These are phyloP conservation scores for Blastomyces parvus DNA, from an alignment of 2,329 filamentous ascomycete genomes.

Conservation along the genomic window DNA sequence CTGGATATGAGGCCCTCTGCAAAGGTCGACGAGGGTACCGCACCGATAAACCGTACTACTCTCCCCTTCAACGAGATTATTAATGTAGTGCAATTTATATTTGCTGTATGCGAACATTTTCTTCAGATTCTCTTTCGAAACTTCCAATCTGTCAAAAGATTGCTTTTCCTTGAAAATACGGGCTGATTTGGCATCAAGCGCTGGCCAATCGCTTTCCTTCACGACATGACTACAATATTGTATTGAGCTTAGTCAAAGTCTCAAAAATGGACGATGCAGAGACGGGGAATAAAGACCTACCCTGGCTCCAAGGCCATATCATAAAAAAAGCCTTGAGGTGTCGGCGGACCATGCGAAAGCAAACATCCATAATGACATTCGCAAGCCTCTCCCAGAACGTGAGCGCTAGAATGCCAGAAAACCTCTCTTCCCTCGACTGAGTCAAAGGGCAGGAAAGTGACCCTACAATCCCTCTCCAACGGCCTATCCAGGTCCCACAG, in stretches of 20 bases:
- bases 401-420: constrained; percentile 95
- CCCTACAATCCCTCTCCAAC: constrained; percentile 74
- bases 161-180: constrained; percentile 95
- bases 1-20: constrained; percentile 87
- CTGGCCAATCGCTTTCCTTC: constrained; percentile 68
- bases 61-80: constrained; percentile 84
- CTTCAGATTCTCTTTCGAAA: constrained; percentile 82
- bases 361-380: constrained; percentile 86
- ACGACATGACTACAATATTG: constrained; percentile 47
- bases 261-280: not conserved
- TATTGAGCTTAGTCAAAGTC: constrained; percentile 16
- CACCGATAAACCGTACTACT: constrained; percentile 91
- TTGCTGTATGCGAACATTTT: constrained; percentile 98
- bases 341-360: constrained; percentile 86
- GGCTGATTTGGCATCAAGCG: constrained; percentile 67
- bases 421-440: constrained; percentile 72
- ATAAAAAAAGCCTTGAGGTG: constrained; percentile 91
- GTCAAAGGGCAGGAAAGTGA: constrained; percentile 78
- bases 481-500: constrained; percentile 92
- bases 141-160: constrained; percentile 77
- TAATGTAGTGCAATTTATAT: constrained; percentile 97
- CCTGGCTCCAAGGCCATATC: constrained; percentile 79
- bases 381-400: constrained; percentile 88
- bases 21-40: constrained; percentile 88
- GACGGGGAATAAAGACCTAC: constrained; percentile 20